A percentile compares a stretch with the other conserved stretches of the same genome.
phyloP scores from a whole-genome alignment of 108 stramenopile genomes.

The Conticribra weissflogii region DNA sequence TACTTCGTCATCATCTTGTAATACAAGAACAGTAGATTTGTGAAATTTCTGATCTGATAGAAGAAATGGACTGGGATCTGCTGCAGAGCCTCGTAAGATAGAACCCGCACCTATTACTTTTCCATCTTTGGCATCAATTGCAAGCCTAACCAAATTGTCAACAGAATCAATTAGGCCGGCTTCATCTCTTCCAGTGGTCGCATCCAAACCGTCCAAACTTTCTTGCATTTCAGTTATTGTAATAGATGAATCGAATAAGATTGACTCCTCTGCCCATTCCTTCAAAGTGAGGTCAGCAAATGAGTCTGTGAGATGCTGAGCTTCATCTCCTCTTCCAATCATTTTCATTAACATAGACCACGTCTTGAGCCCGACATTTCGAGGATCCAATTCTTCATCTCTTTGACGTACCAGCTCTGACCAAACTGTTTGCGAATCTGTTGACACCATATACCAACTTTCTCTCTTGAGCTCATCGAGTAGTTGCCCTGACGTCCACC shows the following conservation, averaged over 20 bases:
- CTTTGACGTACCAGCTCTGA: constrained; percentile 23
- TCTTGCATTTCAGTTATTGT: background rate
- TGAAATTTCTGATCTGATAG: constrained; percentile 17
- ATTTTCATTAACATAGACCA: constrained; percentile 53
- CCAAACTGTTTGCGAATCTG: constrained; percentile 43
- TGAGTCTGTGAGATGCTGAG: constrained; percentile 7
- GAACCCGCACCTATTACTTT: constrained; percentile 7
- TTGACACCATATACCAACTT: constrained; percentile 58
- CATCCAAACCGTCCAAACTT: background rate
- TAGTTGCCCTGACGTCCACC: constrained; percentile 60
- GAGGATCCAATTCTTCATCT: constrained; percentile 34
- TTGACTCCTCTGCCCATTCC: constrained; percentile 55
- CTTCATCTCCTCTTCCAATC: constrained; percentile 29
- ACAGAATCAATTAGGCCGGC: constrained; percentile 5
- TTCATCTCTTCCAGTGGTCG: background rate
- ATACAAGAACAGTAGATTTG: constrained; percentile 18
- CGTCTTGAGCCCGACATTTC: constrained; percentile 57
- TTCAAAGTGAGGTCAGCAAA: constrained; percentile 68
- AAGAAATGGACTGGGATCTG: constrained; percentile 16
- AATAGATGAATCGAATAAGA: constrained; percentile 9
- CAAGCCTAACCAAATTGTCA: constrained; percentile 10
- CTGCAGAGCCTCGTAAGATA: constrained; percentile 13
- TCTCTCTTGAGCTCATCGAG: constrained; percentile 51
- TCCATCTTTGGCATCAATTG: constrained; percentile 14
- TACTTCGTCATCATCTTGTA: constrained; percentile 11